Base-by-base conservation (phyloP, 2,329 filamentous ascomycete genomes). In the Colletotrichum simmondsii region DNA sequence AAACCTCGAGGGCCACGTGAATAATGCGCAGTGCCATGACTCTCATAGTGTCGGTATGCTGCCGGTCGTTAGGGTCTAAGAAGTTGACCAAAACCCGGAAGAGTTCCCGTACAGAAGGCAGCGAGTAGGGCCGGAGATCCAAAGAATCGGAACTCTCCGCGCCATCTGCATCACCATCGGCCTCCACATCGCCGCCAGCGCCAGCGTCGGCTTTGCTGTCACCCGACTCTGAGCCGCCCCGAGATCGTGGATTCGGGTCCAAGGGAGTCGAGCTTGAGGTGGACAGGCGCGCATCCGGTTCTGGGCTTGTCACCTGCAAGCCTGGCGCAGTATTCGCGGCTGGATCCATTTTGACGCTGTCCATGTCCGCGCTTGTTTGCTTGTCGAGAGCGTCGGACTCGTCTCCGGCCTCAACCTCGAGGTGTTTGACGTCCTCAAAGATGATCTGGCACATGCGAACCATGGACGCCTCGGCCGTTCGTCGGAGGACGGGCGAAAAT, bases 391-490 rank as follows among this genome's bases (percentile, higher is more conserved):
- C 89, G 46, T 92, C 90, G 7, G 89, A 83, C 74, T 93, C 91
- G 49, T 92, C 89, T 14, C 91, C 91, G 26, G 92, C 90, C 79
- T 95, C 93, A 59, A 94, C 88, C 77, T 97, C 94, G 8, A 98
- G 86, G 75, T 95, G 92, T 81, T 97, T 98, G 65, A 99, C 85
- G 73, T 97, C 92, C 82, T 95, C 94, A 80, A 99, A 99, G 78
- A 99, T 98, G 76, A 98, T 95, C 83, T 99, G 97, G 80, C 97
- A 98, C 97, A 99, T 99, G 76, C 95, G 94, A 58, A 98, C 94
- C 95, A 99, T 98, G 67, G 95, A 93, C 79, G 97, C 97, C 83
- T 99, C 97, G 2, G 97, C 97, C 24, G 95, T 97, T 75, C 95
- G 90, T 75, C 96, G 91, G 67, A 99, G 86, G 4, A 98, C 92